These are phyloP conservation scores for Fraxinus sp. DNA, from an alignment of 305 asterid genomes.

Conservation along the genomic window DNA sequence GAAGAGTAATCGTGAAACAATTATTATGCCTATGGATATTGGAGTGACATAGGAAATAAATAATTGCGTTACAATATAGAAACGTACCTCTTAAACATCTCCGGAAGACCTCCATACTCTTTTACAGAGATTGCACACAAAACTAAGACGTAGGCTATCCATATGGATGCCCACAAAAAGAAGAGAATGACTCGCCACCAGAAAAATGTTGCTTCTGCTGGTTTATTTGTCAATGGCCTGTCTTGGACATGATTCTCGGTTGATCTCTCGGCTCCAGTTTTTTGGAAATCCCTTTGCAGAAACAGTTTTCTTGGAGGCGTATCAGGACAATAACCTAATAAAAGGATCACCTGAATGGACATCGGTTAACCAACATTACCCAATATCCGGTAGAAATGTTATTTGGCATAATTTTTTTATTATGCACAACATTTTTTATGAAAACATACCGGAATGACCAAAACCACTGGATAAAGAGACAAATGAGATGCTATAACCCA, in stretches of 20 bases:
- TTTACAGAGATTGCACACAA: constrained; percentile 68
- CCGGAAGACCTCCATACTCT: constrained; percentile 71
- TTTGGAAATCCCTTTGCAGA: constrained; percentile 34
- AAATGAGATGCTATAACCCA: constrained; percentile 90
- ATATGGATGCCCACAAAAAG: constrained; percentile 65
- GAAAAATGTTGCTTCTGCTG: constrained; percentile 30
- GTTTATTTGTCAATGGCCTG: constrained; percentile 30
- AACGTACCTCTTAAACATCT: constrained; percentile 78
- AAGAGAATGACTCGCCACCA: constrained; percentile 60
- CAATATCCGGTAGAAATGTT: neutral
- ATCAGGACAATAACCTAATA: constrained; percentile 83
- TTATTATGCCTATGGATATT: neutral
- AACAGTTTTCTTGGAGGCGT: constrained; percentile 73
- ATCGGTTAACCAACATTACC: neutral
- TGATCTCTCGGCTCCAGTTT: constrained; percentile 40
- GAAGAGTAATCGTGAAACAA: constrained; percentile 15
- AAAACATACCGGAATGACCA: constrained; percentile 75
- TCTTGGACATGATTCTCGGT: constrained; percentile 28
- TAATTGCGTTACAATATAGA: constrained; percentile 9
- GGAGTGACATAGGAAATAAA: constrained; percentile 5
- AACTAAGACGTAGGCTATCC: constrained; percentile 60
- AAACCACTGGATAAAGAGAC: constrained; percentile 75
- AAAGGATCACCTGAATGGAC: constrained; percentile 57
- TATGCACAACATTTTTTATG: constrained; percentile 6
- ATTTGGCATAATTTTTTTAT: neutral